Evolutionary conservation across 257 asterid genomes (phyloP).

Genomic region (Solanum commersonii): DNA sequence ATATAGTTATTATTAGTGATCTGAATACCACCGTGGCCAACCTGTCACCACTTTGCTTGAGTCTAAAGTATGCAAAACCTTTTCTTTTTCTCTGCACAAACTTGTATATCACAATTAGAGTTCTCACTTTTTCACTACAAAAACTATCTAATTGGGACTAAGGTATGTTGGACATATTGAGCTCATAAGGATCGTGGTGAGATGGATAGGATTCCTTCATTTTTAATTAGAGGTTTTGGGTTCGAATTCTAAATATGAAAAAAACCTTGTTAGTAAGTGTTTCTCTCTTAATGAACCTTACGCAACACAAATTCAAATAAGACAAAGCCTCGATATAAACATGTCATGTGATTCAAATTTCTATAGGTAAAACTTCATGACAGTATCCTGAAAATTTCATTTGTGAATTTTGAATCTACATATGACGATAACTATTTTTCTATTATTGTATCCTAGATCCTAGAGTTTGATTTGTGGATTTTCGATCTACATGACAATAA

Average conservation of each 20-base stretch:
- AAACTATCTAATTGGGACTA: not conserved
- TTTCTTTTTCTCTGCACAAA: not conserved
- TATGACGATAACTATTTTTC: no score
- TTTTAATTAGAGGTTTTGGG: not conserved
- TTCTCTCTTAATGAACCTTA: not conserved
- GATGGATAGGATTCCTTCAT: not conserved
- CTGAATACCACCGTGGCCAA: not conserved
- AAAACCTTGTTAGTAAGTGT: not conserved
- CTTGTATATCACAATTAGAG: not conserved
- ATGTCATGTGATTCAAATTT: no score
- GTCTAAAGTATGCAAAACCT: not conserved
- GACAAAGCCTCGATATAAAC: not conserved
- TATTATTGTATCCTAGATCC: no score
- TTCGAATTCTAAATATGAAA: not conserved
- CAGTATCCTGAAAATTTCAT: no score
- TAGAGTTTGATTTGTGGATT: no score
- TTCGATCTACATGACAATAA: no score
- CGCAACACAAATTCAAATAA: not conserved
- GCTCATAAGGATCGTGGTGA: not conserved
- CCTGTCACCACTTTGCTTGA: not conserved
- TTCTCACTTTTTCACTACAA: not conserved
- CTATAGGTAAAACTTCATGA: no score
- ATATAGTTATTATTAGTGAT: no score
- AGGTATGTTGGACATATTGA: not conserved
- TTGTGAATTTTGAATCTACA: not conserved